phyloP scores from a whole-genome alignment of 2,329 filamentous ascomycete species.

The Tolypocladium cylindrosporum region DNA sequence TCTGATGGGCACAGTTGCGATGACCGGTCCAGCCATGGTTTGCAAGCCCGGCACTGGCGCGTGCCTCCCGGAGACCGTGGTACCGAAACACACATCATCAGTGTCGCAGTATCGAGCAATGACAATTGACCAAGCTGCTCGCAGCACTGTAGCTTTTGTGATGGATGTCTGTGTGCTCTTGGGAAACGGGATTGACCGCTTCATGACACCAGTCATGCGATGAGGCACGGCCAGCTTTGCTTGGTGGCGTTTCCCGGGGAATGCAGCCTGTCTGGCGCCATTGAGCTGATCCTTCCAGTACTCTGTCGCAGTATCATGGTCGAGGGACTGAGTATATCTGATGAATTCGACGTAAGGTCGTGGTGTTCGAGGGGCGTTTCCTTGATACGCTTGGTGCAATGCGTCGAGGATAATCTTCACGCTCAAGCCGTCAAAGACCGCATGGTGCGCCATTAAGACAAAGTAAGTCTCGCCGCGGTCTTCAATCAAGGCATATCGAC shows the following conservation, averaged over 20 bases:
- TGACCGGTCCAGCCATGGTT: slow-evolving; percentile 17
- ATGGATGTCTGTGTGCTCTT: background rate
- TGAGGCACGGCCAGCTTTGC: too few relatives aligned
- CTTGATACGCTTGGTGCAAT: slow-evolving; percentile 2
- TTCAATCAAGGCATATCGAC: background rate
- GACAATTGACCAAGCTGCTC: background rate
- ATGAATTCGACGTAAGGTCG: slow-evolving; percentile 2
- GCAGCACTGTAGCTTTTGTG: slow-evolving; percentile 8
- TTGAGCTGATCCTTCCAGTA: slow-evolving; percentile 6
- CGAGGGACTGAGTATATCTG: background rate
- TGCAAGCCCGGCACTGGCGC: slow-evolving; percentile 14
- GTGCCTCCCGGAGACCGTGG: slow-evolving; percentile 16
- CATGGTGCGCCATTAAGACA: slow-evolving; percentile 14
- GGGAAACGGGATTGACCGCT: too few relatives aligned
- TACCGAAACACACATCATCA: slow-evolving; percentile 15
- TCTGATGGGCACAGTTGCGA: slow-evolving; percentile 11
- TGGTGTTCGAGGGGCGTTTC: background rate
- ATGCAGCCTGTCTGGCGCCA: background rate
- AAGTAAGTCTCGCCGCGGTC: slow-evolving; percentile 4
- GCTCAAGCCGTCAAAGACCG: slow-evolving; percentile 17
- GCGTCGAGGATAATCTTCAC: slow-evolving; percentile 3
- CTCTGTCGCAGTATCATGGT: background rate
- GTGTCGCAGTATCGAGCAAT: slow-evolving; percentile 10
- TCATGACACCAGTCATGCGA: too few relatives aligned
- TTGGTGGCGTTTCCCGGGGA: background rate